phyloP scores from a whole-genome alignment of 257 asterid species.

The Nicotiana benthamiana region DNA sequence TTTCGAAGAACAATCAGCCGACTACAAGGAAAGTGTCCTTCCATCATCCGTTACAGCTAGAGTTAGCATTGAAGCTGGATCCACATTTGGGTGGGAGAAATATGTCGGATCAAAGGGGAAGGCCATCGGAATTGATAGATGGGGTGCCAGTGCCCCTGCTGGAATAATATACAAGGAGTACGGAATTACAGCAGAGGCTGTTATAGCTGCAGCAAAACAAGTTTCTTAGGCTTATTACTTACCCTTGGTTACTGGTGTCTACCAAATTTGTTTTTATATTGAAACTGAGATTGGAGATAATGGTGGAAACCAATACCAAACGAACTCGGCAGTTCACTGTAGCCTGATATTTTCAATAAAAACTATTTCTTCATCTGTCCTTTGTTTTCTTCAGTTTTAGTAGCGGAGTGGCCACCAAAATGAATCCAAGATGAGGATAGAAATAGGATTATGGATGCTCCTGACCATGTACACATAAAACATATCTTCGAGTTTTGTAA shows the following conservation, averaged over 20 bases:
- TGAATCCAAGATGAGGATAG: slow-evolving; percentile 21
- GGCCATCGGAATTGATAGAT: slow-evolving; percentile 63
- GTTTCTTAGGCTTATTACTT: slow-evolving; percentile 16
- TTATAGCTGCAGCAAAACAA: slow-evolving; percentile 57
- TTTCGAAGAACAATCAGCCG: slow-evolving; percentile 55
- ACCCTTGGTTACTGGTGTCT: not conserved
- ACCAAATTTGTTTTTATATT: not conserved
- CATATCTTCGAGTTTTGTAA: slow-evolving; percentile 23
- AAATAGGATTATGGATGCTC: slow-evolving; percentile 21
- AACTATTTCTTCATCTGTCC: slow-evolving; percentile 3
- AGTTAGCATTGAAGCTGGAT: slow-evolving; percentile 74
- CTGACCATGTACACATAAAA: slow-evolving; percentile 28
- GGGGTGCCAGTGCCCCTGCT: slow-evolving; percentile 86
- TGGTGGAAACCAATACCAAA: not conserved
- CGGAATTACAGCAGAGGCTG: slow-evolving; percentile 67
- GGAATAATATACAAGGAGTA: slow-evolving; percentile 65
- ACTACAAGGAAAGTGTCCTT: slow-evolving; percentile 63
- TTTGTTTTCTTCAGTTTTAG: slow-evolving; percentile 18
- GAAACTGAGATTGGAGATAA: not conserved
- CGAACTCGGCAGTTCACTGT: slow-evolving; percentile 12
- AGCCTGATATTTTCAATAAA: slow-evolving; percentile 30
- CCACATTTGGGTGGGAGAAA: slow-evolving; percentile 70
- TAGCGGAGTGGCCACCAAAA: slow-evolving; percentile 23
- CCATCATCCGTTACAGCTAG: slow-evolving; percentile 64
- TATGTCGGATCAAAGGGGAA: slow-evolving; percentile 58